Evolutionary conservation across 805 yeast genomes (phyloP).

Genomic region (Monosporozyma siamensis): DNA sequence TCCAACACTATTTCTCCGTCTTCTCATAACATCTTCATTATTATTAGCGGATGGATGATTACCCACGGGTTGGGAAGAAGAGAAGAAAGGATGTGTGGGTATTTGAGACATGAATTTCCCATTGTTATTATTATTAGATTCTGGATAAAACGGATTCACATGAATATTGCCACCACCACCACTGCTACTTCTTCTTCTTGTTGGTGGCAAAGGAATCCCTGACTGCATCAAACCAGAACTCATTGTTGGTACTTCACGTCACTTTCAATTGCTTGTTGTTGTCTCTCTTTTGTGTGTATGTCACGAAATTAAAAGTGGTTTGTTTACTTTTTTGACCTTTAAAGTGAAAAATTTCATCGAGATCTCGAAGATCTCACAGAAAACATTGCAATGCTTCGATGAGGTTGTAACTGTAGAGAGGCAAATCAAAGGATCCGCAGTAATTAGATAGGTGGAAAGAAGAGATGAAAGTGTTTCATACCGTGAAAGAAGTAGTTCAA

Average conservation of each 20-base stretch:
- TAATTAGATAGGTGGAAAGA: too few relatives aligned
- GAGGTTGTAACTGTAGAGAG: too few relatives aligned
- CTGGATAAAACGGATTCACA: background rate
- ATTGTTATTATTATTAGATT: background rate
- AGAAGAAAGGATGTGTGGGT: constrained; percentile 5
- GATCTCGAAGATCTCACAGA: background rate
- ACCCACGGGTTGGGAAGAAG: background rate
- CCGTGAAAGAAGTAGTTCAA: constrained; percentile 17
- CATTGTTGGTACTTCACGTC: constrained; percentile 3
- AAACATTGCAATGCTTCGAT: too few relatives aligned
- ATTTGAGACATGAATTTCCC: constrained; percentile 5
- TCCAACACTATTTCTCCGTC: constrained; percentile 18
- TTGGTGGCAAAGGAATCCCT: background rate
- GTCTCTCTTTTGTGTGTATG: background rate
- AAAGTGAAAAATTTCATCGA: background rate
- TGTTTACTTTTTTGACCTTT: background rate
- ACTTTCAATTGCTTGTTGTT: background rate
- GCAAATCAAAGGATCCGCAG: too few relatives aligned
- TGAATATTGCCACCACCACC: background rate
- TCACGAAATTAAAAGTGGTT: background rate
- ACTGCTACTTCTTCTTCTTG: background rate
- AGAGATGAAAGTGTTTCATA: constrained; percentile 23
- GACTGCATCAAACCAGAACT: constrained; percentile 1
- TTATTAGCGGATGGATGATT: background rate
- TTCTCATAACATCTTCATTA: constrained; percentile 3